phyloP scores from a whole-genome alignment of 495 filamentous ascomycete species.

The Xylaria castorea region DNA sequence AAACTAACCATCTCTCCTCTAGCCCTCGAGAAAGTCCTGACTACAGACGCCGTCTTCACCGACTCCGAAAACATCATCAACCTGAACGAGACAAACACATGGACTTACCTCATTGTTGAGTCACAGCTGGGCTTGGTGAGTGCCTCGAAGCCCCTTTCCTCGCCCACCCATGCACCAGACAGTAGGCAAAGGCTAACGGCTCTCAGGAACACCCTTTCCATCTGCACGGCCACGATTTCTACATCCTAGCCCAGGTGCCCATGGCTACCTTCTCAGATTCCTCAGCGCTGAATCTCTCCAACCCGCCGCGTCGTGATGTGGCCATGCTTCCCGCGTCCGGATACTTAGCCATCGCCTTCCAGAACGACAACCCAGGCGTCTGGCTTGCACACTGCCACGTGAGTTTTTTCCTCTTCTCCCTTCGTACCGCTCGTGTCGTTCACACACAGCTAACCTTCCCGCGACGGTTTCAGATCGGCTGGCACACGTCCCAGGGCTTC shows the following conservation, averaged over 20 bases:
- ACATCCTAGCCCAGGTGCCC: conserved; percentile 54
- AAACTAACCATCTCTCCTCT: conserved; percentile 2
- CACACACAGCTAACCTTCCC: conserved; percentile 16
- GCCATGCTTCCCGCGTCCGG: conserved; percentile 59
- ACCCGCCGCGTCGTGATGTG: conserved; percentile 66
- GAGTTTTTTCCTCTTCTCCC: conserved; percentile 20
- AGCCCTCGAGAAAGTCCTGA: conserved; percentile 47
- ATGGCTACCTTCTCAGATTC: conserved; percentile 33
- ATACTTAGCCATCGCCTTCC: conserved; percentile 60
- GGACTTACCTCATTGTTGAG: conserved; percentile 49
- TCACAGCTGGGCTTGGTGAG: conserved; percentile 33
- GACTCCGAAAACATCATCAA: conserved; percentile 45
- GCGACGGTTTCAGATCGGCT: conserved; percentile 53
- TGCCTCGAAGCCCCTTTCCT: conserved; percentile 22
- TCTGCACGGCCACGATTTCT: conserved; percentile 67
- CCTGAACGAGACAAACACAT: conserved; percentile 46
- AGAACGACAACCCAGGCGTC: conserved; percentile 64
- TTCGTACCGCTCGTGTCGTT: neutral
- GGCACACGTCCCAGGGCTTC: conserved; percentile 58
- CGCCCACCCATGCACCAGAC: conserved; percentile 24
- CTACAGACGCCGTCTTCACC: conserved; percentile 43
- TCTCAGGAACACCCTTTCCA: conserved; percentile 53
- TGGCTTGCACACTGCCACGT: conserved; percentile 59
- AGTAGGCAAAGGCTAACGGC: conserved; percentile 30
- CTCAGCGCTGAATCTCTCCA: conserved; percentile 42